These are phyloP conservation scores for Neoascochyta sp. DNA, from an alignment of 2,329 filamentous ascomycete species.

Conservation along the genomic window DNA sequence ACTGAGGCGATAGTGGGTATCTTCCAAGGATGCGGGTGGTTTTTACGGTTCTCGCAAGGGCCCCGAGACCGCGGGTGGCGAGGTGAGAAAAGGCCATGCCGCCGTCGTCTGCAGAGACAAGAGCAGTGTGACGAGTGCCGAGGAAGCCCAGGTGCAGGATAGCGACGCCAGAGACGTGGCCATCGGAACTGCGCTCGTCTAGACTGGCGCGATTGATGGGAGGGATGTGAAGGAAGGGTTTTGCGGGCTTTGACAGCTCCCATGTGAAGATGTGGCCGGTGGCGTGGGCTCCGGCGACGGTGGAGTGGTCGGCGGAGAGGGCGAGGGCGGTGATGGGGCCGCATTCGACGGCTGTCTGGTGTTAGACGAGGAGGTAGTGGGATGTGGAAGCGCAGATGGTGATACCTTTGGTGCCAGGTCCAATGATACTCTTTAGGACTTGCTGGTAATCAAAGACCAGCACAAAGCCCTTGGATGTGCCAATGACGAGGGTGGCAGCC, in stretches of 20 bases:
- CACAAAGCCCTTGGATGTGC: constrained; percentile 91
- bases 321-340: constrained; percentile 83
- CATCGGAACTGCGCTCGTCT: constrained; percentile 67
- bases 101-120: constrained; percentile 89
- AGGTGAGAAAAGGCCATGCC: constrained; percentile 99
- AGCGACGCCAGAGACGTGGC: constrained; percentile 72
- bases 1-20: constrained; percentile 70
- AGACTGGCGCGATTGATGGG: constrained; percentile 66
- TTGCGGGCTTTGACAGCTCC: constrained; percentile 78
- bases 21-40: constrained; percentile 86
- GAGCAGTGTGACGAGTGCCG: constrained; percentile 85
- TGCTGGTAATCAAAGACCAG: constrained; percentile 98
- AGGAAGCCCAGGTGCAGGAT: constrained; percentile 93
- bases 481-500: constrained; percentile 81
- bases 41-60: constrained; percentile 80
- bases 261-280: constrained; percentile 94
- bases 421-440: constrained; percentile 88
- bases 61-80: constrained; percentile 83
- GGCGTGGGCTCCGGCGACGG: constrained; percentile 83
- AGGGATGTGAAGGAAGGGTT: constrained; percentile 83
- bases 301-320: constrained; percentile 89
- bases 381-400: too few relatives aligned
- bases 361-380: not conserved
- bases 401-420: constrained; percentile 81
- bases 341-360: constrained; percentile 71